Evolutionary conservation across 768 basidiomycete species (phyloP).

Genomic region (Leccinum rimulosum): DNA sequence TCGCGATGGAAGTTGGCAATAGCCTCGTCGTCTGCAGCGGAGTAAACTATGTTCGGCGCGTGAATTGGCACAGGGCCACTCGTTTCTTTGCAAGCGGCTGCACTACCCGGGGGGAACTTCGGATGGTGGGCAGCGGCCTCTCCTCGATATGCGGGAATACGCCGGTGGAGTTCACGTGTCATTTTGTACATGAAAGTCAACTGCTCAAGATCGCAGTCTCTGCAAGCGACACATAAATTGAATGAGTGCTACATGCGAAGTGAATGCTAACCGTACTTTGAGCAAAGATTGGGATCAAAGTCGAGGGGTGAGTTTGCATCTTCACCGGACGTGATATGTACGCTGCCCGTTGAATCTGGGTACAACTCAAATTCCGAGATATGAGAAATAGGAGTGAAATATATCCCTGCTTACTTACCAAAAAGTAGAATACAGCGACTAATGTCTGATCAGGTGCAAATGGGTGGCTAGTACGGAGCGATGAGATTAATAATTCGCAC

Average conservation of each 20-base stretch:
- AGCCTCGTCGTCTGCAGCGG: not conserved
- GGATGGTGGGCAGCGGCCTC: slow-evolving; percentile 24
- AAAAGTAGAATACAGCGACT: slow-evolving; percentile 30
- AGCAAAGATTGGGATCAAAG: slow-evolving; percentile 46
- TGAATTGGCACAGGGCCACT: slow-evolving; percentile 15
- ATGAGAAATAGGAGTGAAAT: not conserved
- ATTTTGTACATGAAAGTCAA: slow-evolving; percentile 56
- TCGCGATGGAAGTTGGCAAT: not conserved
- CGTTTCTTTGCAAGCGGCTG: slow-evolving; percentile 23
- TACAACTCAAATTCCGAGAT: slow-evolving; percentile 30
- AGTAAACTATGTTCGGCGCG: not conserved
- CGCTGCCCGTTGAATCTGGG: slow-evolving; percentile 44
- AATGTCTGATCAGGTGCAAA: slow-evolving; percentile 27
- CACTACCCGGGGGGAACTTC: slow-evolving; percentile 27
- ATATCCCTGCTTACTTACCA: slow-evolving; percentile 29
- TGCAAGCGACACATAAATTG: not conserved
- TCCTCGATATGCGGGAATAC: slow-evolving; percentile 40
- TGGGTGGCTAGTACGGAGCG: slow-evolving; percentile 21
- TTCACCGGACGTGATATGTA: slow-evolving; percentile 45
- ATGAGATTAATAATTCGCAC: not conserved
- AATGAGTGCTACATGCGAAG: not conserved
- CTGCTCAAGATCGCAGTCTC: slow-evolving; percentile 40
- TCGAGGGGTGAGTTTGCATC: slow-evolving; percentile 41
- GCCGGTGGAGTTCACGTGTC: slow-evolving; percentile 50
- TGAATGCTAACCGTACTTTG: slow-evolving; percentile 33